Base-by-base conservation (phyloP, 345 rosid genomes). In the Sonneratia caseolaris region DNA sequence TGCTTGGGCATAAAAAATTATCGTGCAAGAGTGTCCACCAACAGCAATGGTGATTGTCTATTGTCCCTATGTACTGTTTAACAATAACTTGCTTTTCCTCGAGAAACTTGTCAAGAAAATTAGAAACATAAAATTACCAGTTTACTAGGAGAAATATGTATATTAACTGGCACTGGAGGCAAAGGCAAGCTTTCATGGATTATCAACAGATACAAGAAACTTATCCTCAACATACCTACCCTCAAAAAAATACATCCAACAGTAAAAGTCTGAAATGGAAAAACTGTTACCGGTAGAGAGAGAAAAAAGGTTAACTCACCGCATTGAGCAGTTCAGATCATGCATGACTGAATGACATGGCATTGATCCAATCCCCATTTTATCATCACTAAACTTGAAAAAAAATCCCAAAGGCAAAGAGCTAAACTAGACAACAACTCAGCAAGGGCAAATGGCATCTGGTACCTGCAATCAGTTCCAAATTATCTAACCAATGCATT, bases 401-500 rank as follows among this genome's bases (percentile, higher is more conserved):
- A 83, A 57, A 27, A 27, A 75, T 92, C 98, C 99, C 32, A 27
- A 27, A 27, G 32, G 32, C 98, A 95, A 70, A 95, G 75, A 11
- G 87, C 94, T 85, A 92, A 86, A 79, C 97, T 82, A 68, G 88
- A 85, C 68, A 90, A 47, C 79, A 95, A 79, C 70, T 97, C 97
- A 68, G 85, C 80, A 68, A 95, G 91, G 64, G 99, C 91, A 70
- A 90, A 83, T 21, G 97, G 98, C 94, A 92, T 91, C 80, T 90
- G 98, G 79, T 95, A 95, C 81, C 98, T 92, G 66, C 45, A 79
- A 77, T 51, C 72, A 56, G 51, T 64, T n/a, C 24, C 40, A 74
- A 36, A 47, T n/a, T 15, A 37, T 37, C n/a, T 22, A 42, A 9
- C 45, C 45, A 42, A 42, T 42, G 45, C 45, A 42, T 32, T 47